Conservation (phyloP, 495 filamentous ascomycete species). For the Aspergillus heteromorphus region DNA sequence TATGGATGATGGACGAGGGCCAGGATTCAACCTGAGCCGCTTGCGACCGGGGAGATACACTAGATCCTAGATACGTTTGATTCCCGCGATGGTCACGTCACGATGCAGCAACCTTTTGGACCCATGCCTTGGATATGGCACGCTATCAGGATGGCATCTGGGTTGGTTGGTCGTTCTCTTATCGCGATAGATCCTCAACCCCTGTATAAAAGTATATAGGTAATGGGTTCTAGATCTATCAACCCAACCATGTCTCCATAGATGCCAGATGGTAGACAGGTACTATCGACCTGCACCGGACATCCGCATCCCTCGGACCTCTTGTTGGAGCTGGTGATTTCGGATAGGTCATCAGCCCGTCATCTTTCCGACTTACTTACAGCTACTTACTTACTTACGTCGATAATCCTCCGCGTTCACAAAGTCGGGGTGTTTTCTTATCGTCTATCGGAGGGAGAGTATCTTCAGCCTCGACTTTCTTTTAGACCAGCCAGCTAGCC, state of each 20-base stretch:
- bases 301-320: no score
- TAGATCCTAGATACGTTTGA: no score
- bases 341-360: no score
- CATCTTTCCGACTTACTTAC: no score
- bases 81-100: background rate
- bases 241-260: background rate
- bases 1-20: constrained; percentile 1
- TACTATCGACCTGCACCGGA: no score
- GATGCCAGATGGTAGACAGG: background rate
- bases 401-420: no score
- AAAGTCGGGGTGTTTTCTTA: background rate
- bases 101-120: background rate
- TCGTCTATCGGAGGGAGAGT: background rate
- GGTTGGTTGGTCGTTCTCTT: background rate
- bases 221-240: background rate
- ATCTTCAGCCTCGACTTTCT: background rate
- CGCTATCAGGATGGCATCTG: no score
- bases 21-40: background rate
- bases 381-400: no score
- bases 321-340: no score
- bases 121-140: background rate
- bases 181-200: background rate
- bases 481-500: background rate
- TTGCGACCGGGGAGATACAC: constrained; percentile 14
- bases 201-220: background rate